A percentile compares a stretch with the other conserved stretches of the same genome.
These are phyloP conservation scores for Wickerhamomyces bovis DNA, from an alignment of 805 yeast genomes.

Conservation along the genomic window DNA sequence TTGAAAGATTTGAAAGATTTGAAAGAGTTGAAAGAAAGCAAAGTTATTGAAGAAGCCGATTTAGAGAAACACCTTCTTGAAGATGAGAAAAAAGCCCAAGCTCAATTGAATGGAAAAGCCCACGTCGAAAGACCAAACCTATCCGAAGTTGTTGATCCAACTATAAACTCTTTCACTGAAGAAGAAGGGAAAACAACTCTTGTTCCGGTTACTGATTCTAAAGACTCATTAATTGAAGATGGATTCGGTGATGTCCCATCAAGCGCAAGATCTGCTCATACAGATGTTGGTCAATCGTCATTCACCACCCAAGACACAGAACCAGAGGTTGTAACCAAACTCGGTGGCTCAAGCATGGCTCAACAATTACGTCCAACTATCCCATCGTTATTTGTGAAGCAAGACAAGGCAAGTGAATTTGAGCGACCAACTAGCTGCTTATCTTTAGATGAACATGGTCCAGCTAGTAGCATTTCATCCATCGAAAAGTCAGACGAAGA, in stretches of 20 bases:
- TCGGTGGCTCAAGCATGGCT: constrained; percentile 32
- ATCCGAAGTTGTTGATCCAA: neutral
- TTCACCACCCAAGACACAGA: constrained; percentile 18
- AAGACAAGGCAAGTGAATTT: constrained; percentile 1
- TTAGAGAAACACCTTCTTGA: neutral
- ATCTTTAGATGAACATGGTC: neutral
- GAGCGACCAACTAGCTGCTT: neutral
- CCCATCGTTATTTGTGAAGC: constrained; percentile 18
- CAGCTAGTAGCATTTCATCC: constrained; percentile 10
- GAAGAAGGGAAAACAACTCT: neutral
- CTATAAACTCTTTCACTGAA: neutral
- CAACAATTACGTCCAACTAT: constrained; percentile 40
- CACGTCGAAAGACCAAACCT: neutral
- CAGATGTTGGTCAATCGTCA: constrained; percentile 14
- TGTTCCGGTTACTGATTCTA: neutral
- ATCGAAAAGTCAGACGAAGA: constrained; percentile 24
- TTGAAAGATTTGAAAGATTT: neutral
- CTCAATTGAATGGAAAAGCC: neutral
- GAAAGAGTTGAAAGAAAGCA: neutral
- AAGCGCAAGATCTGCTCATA: constrained; percentile 21
- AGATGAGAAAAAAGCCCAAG: neutral
- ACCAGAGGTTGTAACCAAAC: constrained; percentile 1
- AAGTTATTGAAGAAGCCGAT: neutral
- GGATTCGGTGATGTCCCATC: constrained; percentile 19
- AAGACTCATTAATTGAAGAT: neutral